Evolutionary conservation across 805 yeast species (phyloP), one percentile per base, ranked within the genome.

Genomic region (Lipomyces kockii): DNA sequence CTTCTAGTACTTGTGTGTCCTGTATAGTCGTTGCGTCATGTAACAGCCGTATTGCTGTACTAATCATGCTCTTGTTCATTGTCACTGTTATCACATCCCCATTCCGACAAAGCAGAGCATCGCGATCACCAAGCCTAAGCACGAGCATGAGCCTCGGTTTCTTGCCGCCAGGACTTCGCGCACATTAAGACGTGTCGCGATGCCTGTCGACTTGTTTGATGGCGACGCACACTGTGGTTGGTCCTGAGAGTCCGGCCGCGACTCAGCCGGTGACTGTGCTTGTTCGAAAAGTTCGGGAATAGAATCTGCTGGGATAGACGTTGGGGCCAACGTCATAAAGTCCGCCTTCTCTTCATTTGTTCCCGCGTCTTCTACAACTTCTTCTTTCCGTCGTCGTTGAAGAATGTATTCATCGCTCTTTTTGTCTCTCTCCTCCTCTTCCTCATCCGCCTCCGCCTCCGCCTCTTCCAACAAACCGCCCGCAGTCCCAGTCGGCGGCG

Each of bases 51-150:
- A 43, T n/a, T 9, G 49, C 49, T 12, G 20, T 43, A 43, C 14
- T 6, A 22, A 14, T 39, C 17, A 39, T 39, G 37, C n/a, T 43
- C 11, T 6, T n/a, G 49, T 43, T 52, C 17, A 22, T 9, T 25
- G 17, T 8, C 11, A 37, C 20, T 20, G 43, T 14, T 20, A 35
- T 67, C 39, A 66, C 69, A 68, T 62, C 35, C 72, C 72, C 68
- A 69, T 67, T 4, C 58, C 61, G 17, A 69, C 71, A 25, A 69
- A 67, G 49, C 71, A 67, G 12, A 65, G 54, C 67, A 69, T 67
- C 34, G 72, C 72, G 35, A 69, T 52, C 17, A 69, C 68, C 9
- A 69, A 57, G 9, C 64, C 72, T 3, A 69, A 63, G 25, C 62
- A 58, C 9, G 70, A 65, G 9, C 68, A 66, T 5, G 66, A 55